phyloP scores from a whole-genome alignment of 352 stramenopile genomes.

The Phytophthora palmivora region DNA sequence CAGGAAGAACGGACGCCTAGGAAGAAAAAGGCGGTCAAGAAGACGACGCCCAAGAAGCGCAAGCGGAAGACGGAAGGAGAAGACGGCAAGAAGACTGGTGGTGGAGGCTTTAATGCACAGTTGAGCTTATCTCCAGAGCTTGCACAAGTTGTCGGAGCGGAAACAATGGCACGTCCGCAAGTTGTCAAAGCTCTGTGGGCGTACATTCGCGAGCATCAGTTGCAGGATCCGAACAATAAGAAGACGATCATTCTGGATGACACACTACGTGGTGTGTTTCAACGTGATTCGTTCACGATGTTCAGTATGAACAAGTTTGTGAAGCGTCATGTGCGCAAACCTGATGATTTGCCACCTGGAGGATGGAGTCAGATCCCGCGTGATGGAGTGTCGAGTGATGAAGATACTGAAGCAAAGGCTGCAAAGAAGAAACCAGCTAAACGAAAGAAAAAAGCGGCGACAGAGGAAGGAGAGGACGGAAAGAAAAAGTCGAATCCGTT shows the following conservation, averaged over 20 bases:
- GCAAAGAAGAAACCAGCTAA: constrained; percentile 69
- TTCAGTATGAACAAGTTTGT: constrained; percentile 92
- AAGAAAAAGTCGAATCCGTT: constrained; percentile 81
- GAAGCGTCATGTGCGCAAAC: constrained; percentile 86
- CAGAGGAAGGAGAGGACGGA: constrained; percentile 50
- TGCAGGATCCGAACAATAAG: constrained; percentile 96
- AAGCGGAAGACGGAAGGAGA: constrained; percentile 49
- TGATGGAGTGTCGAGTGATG: constrained; percentile 83
- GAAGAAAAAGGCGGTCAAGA: constrained; percentile 56
- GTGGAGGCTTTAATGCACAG: constrained; percentile 80
- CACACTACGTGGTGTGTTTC: constrained; percentile 79
- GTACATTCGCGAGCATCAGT: constrained; percentile 95
- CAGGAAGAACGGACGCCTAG: constrained; percentile 42
- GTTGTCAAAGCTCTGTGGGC: constrained; percentile 97
- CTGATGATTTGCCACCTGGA: constrained; percentile 60
- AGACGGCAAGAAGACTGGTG: constrained; percentile 42
- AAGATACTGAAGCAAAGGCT: constrained; percentile 67
- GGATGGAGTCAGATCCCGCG: constrained; percentile 81
- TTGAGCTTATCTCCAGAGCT: constrained; percentile 83
- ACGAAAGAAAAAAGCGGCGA: constrained; percentile 66
- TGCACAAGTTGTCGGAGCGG: constrained; percentile 79
- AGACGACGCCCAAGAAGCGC: constrained; percentile 59
- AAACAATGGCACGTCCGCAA: constrained; percentile 90
- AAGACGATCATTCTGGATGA: constrained; percentile 93
- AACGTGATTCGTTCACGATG: constrained; percentile 88